A percentile compares a stretch with the other conserved stretches of the same genome.
phyloP scores from a whole-genome alignment of 1,284 basidiomycete genomes.

The Fomitopsis schrenkii region DNA sequence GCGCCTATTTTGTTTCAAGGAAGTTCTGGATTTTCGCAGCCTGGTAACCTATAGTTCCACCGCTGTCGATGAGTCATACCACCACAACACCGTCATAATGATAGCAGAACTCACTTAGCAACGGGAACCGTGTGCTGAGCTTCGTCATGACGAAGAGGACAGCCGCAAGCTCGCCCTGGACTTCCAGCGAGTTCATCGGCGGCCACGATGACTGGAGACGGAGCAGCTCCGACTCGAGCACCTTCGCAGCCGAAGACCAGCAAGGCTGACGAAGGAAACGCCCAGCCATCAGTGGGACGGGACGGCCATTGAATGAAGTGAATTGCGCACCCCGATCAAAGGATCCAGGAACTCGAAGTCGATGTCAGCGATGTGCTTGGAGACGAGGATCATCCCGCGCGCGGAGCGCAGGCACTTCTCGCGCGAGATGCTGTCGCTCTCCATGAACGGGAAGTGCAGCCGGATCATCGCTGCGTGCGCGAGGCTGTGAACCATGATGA shows the following conservation, averaged over 20 bases:
- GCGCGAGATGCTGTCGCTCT: slow-evolving; percentile 55
- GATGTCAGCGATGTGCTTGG: slow-evolving; percentile 56
- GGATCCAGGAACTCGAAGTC: slow-evolving; percentile 72
- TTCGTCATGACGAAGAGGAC: slow-evolving; percentile 62
- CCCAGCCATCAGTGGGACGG: slow-evolving; percentile 5
- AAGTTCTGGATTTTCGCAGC: slow-evolving; percentile 36
- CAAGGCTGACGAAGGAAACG: slow-evolving; percentile 46
- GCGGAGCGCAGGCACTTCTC: slow-evolving; percentile 63
- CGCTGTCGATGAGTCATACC: not conserved
- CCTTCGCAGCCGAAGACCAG: slow-evolving; percentile 65
- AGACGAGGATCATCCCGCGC: slow-evolving; percentile 50
- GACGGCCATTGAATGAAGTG: not conserved
- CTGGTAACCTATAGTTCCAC: slow-evolving; percentile 28
- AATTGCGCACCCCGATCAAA: slow-evolving; percentile 60
- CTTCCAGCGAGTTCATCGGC: slow-evolving; percentile 47
- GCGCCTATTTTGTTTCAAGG: slow-evolving; percentile 24
- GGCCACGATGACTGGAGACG: slow-evolving; percentile 57
- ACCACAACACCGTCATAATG: not conserved
- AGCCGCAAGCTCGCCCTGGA: slow-evolving; percentile 56
- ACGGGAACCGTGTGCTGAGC: slow-evolving; percentile 53
- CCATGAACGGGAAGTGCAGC: slow-evolving; percentile 57
- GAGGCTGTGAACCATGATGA: slow-evolving; percentile 61
- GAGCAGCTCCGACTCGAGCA: slow-evolving; percentile 58
- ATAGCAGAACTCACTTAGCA: slow-evolving; percentile 41
- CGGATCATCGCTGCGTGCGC: slow-evolving; percentile 65